A percentile compares a stretch with the other conserved stretches of the same genome.
phyloP scores from a whole-genome alignment of 495 filamentous ascomycete genomes.

The Pyrenopolyporus hunteri region DNA sequence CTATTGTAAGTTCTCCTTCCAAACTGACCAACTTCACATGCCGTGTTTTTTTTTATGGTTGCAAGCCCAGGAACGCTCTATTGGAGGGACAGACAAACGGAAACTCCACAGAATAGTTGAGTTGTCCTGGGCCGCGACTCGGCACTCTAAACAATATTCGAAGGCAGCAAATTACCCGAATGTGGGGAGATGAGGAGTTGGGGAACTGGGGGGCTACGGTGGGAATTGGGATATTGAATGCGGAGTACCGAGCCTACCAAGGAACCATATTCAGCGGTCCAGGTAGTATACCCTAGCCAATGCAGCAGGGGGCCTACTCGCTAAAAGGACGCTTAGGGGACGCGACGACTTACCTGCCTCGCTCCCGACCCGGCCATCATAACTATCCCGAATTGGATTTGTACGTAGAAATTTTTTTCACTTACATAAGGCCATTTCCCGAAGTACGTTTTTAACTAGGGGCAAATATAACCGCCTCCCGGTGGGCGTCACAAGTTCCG shows the following conservation, averaged over 20 bases:
- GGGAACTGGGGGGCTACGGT: slow-evolving; percentile 24
- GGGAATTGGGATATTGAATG: slow-evolving; percentile 18
- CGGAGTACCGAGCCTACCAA: slow-evolving; percentile 27
- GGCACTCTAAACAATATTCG: slow-evolving; percentile 3
- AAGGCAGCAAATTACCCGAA: slow-evolving; percentile 31
- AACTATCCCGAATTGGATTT: background rate
- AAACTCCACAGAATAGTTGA: too few relatives aligned
- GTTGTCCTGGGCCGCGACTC: background rate
- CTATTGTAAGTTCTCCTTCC: too few relatives aligned
- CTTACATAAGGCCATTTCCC: too few relatives aligned
- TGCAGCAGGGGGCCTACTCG: slow-evolving; percentile 10
- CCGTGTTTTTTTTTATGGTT: too few relatives aligned
- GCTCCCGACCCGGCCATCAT: background rate
- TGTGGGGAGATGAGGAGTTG: slow-evolving; percentile 36
- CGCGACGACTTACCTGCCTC: slow-evolving; percentile 1
- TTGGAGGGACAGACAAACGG: too few relatives aligned
- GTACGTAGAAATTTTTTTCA: too few relatives aligned
- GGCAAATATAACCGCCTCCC: slow-evolving; percentile 24
- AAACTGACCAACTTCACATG: background rate
- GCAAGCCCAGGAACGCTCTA: too few relatives aligned
- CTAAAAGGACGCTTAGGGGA: background rate
- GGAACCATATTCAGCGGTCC: background rate
- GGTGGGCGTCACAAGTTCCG: slow-evolving; percentile 21
- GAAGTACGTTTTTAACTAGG: too few relatives aligned
- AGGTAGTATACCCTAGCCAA: background rate